phyloP scores from a whole-genome alignment of 2,329 filamentous ascomycete genomes.

The Endothia cerciana region DNA sequence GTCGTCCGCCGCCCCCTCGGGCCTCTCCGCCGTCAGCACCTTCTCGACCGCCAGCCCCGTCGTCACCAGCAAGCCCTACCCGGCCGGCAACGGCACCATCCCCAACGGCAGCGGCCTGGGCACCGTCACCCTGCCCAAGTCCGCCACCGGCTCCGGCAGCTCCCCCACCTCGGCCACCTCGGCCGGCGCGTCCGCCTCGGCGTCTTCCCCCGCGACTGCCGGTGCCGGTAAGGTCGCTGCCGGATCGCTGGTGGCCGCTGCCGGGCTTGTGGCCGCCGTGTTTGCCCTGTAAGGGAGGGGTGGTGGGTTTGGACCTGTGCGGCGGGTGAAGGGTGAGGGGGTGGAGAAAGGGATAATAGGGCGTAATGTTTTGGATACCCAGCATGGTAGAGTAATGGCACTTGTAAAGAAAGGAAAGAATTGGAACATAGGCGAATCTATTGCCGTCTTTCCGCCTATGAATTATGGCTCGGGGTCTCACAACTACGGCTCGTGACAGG shows the following conservation, averaged over 20 bases:
- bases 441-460: too few relatives aligned
- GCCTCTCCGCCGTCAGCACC: background rate
- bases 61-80: slow-evolving; percentile 32
- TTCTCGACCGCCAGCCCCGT: slow-evolving; percentile 39
- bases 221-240: slow-evolving; percentile 41
- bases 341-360: slow-evolving; percentile 1
- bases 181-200: slow-evolving; percentile 33
- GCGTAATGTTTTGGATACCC: slow-evolving; percentile 25
- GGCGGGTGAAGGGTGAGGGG: background rate
- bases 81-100: slow-evolving; percentile 24
- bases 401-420: too few relatives aligned
- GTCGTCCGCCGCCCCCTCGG: too few relatives aligned
- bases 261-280: slow-evolving; percentile 46
- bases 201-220: slow-evolving; percentile 12
- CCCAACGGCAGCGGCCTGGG: slow-evolving; percentile 6
- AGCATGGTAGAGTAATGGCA: slow-evolving; percentile 7
- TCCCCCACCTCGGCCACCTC: slow-evolving; percentile 31
- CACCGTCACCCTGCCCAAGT: slow-evolving; percentile 26
- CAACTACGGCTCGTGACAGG: too few relatives aligned
- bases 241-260: slow-evolving; percentile 44
- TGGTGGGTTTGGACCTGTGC: background rate
- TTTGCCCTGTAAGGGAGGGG: slow-evolving; percentile 32
- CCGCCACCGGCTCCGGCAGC: slow-evolving; percentile 31
- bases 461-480: too few relatives aligned
- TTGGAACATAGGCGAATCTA: too few relatives aligned